Evolutionary conservation across 2,329 filamentous ascomycete species (phyloP), one percentile per base, ranked within the genome.

Genomic region (Magnaporthales sp.): DNA sequence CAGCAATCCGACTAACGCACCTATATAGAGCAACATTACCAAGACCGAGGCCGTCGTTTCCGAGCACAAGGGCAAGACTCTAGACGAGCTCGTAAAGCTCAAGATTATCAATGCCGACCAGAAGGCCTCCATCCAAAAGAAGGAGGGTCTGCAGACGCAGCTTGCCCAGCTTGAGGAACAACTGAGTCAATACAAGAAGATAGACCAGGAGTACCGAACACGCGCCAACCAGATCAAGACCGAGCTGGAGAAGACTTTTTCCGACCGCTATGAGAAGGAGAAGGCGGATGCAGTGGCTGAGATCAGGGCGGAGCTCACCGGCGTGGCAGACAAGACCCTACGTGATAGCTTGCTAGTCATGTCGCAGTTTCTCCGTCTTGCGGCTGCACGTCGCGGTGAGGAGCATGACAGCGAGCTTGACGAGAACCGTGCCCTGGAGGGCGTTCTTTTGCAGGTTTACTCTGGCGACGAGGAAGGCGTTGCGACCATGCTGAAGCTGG

Each of bases 31-130:
- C 75, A 88, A 89, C 76, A 88, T 88, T 70, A 84, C 86, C 72
- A 93, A 91, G 80, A 89, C 90, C 74, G 89, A 93, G 72, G 73
- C 82, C 64, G 80, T 93, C 71, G 81, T 93, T 70, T 83, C 82
- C 70, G 87, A 91, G 75, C 86, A 93, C 79, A 82, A 87, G 68
- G 86, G 80, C 75, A 89, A 90, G 76, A 84, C 86, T 10, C 86
- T 93, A 66, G 90, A 93, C 67, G 86, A 93, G 61, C 84, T 94
- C 66, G 87, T 93, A 66, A 79, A 84, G 24, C 77, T 84, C 67
- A 89, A 86, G 77, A 87, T 92, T 75, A 91, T 94, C 84, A 94
- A 94, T 76, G 76, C 83, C 77, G 91, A 94, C 77, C 91, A 94
- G 78, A 92, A 89, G 78, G 86, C 89, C 11, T 88, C 92, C 76